phyloP scores from a whole-genome alignment of 1,139 yeast genomes.

The Kodamaea sp. region DNA sequence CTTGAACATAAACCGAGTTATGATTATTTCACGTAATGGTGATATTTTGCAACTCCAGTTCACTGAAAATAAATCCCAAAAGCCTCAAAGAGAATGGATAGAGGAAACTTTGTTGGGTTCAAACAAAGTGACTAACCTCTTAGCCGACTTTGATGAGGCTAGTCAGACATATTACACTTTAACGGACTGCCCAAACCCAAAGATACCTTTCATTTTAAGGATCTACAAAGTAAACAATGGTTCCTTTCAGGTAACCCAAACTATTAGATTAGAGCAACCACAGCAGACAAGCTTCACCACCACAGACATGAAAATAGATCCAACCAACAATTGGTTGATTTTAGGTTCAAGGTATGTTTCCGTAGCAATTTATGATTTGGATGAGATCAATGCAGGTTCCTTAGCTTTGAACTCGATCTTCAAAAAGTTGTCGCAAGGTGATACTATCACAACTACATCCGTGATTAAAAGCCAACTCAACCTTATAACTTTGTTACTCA shows the following conservation, averaged over 20 bases:
- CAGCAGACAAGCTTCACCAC: conserved; percentile 57
- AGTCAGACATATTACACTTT: conserved; percentile 37
- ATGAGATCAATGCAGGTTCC: conserved; percentile 17
- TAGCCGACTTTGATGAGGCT: conserved; percentile 28
- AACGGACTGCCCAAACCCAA: conserved; percentile 70
- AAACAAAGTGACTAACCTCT: conserved; percentile 57
- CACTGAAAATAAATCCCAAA: conserved; percentile 14
- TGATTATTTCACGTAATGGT: conserved; percentile 57
- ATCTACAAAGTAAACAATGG: conserved; percentile 27
- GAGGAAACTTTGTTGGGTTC: conserved; percentile 18
- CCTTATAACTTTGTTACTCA: conserved; percentile 34
- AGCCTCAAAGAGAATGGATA: conserved; percentile 25
- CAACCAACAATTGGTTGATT: conserved; percentile 41
- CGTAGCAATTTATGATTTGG: conserved; percentile 50
- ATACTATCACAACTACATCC: conserved; percentile 64
- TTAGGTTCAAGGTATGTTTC: conserved; percentile 77
- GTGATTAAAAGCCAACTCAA: conserved; percentile 27
- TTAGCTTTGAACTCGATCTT: conserved; percentile 28
- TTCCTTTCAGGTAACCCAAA: conserved; percentile 16
- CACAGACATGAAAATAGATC: conserved; percentile 53
- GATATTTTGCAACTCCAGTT: conserved; percentile 49
- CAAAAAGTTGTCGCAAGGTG: conserved; percentile 68
- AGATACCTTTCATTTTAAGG: conserved; percentile 53
- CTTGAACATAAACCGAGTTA: conserved; percentile 36
- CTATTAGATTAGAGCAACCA: conserved; percentile 30